Percentiles rank a stretch among this genome's conserved stretches.
Evolutionary conservation across 129 eudicot species (phyloP).

Genomic region (Smallanthus sonchifolius): DNA sequence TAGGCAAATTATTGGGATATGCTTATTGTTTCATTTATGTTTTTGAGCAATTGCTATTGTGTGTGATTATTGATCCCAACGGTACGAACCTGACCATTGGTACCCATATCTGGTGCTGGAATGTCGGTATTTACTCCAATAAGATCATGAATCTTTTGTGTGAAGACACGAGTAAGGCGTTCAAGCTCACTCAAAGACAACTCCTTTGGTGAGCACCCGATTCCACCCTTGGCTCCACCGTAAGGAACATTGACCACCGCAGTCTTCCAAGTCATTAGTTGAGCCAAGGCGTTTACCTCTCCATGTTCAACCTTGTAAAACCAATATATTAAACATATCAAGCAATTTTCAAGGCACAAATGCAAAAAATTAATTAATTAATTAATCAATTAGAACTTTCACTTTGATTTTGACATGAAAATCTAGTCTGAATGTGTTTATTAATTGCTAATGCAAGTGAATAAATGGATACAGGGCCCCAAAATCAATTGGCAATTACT

Average conservation of each 20-base stretch:
- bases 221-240: slow-evolving; percentile 89
- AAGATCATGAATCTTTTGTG: slow-evolving; percentile 71
- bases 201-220: slow-evolving; percentile 56
- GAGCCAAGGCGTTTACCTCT: slow-evolving; percentile 77
- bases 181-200: slow-evolving; percentile 44
- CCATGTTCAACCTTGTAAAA: slow-evolving; percentile 61
- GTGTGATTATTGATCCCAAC: background rate
- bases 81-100: slow-evolving; percentile 55
- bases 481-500: background rate
- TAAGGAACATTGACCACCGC: slow-evolving; percentile 71
- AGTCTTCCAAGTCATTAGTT: slow-evolving; percentile 86
- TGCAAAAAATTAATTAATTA: too few relatives aligned
- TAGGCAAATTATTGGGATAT: background rate
- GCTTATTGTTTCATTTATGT: background rate
- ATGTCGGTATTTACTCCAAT: slow-evolving; percentile 64
- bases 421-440: too few relatives aligned
- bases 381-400: too few relatives aligned
- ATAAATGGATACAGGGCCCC: background rate
- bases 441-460: background rate
- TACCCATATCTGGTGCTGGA: slow-evolving; percentile 87
- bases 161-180: slow-evolving; percentile 78
- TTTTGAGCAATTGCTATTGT: background rate
- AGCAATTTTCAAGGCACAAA: background rate
- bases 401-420: too few relatives aligned
- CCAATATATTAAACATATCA: background rate